Evolutionary conservation across 2,329 filamentous ascomycete genomes (phyloP), one percentile per base, ranked within the genome.

Genomic region (Exophiala viscosa): DNA sequence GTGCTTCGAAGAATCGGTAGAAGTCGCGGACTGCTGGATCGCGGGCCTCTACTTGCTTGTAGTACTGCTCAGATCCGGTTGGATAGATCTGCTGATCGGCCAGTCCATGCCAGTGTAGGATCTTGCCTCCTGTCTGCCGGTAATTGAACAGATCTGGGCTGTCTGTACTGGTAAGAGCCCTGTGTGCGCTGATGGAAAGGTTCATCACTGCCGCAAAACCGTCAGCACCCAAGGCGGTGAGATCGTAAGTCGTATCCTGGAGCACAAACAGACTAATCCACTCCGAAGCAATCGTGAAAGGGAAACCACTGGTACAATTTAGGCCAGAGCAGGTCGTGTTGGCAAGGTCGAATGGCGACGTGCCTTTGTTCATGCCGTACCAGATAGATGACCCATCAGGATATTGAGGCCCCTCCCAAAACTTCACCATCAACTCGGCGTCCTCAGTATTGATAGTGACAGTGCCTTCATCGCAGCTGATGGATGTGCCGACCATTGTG

Each of bases 71-170:
- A 1, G 67, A 69, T 1, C 70, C 69, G 5, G 67, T 63, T 1
- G 66, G 60, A 17, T 62, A 60, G 48, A 75, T 73, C 8, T 72
- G 50, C 14, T 66, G 52, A 51, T 74, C 70, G 2, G 63, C 64
- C 5, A 70, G 55, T 1, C 72, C 73, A 46, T 76, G 73, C 66
- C 68, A 75, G 1, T 65, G 67, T 13, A 76, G 65, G 61, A 76
- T 66, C 54, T 75, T 76, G 1, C 70, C 72, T 0, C 72, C 72
- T 0, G 58, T 47, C 1, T 59, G 41, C 28, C 64, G 63, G 58
- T 74, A 75, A 0, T 48, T 56, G 0, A 63, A 63, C 0, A 76
- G 63, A 53, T 74, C 66, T 1, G 72, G 65, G 39, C 71, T 64
- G 14, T 60, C 50, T 0, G 70, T 70, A 4, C 65, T 67, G 6